Conservation (phyloP, 2,329 filamentous ascomycete species). For the Samsoniella hepiali region DNA sequence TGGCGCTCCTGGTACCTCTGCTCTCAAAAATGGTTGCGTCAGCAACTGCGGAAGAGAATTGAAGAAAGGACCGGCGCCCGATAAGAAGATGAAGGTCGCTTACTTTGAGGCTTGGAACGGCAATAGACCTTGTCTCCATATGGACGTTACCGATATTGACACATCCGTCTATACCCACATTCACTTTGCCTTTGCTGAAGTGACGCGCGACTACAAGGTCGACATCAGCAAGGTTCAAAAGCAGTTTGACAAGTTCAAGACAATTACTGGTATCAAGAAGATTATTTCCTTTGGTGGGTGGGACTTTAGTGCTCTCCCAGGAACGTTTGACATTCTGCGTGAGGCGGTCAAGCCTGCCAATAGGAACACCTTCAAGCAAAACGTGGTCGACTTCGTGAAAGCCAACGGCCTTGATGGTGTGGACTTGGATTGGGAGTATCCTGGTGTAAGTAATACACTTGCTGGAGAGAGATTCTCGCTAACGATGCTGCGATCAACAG, state of each 20-base stretch:
- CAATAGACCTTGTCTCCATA: conserved; percentile 29
- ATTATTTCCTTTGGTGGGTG: conserved; percentile 38
- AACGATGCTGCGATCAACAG: conserved; percentile 23
- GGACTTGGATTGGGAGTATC: conserved; percentile 49
- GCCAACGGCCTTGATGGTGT: conserved; percentile 41
- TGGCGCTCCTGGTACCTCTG: conserved; percentile 28
- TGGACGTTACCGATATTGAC: conserved; percentile 29
- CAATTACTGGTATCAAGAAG: conserved; percentile 29
- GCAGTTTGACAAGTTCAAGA: conserved; percentile 32
- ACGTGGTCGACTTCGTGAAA: conserved; percentile 38
- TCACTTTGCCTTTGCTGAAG: conserved; percentile 32
- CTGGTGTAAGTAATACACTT: conserved; percentile 29
- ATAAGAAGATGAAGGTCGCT: conserved; percentile 26
- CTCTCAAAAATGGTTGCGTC: background rate
- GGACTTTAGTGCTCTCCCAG: conserved; percentile 30
- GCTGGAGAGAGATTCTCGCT: conserved; percentile 18
- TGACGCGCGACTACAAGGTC: conserved; percentile 24
- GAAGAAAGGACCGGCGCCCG: background rate
- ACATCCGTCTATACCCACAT: conserved; percentile 25
- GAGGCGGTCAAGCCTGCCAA: conserved; percentile 34
- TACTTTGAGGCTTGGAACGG: conserved; percentile 35
- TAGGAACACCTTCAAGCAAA: conserved; percentile 34
- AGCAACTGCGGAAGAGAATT: conserved; percentile 4
- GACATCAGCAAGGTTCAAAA: conserved; percentile 24
- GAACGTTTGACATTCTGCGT: conserved; percentile 28